These are phyloP conservation scores for Termitomyces bulborhizus DNA, from an alignment of 768 basidiomycete species.

Conservation along the genomic window DNA sequence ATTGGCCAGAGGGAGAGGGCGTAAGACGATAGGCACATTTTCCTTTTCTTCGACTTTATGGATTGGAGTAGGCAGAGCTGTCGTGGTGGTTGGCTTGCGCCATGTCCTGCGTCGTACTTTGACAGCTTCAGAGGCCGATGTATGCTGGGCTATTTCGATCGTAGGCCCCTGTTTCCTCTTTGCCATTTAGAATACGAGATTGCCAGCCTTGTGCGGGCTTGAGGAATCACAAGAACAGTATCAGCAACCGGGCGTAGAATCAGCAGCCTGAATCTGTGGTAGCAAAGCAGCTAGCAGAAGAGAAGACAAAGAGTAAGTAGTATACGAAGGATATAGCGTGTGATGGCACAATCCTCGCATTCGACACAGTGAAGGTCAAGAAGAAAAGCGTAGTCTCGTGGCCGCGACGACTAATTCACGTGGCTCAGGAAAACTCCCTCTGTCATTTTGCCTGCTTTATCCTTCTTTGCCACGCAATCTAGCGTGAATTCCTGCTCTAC, in stretches of 20 bases:
- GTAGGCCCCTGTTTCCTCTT: background rate
- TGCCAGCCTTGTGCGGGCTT: background rate
- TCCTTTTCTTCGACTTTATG: constrained; percentile 7
- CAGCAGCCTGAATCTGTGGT: background rate
- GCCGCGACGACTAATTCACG: background rate
- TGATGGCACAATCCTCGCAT: background rate
- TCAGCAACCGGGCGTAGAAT: background rate
- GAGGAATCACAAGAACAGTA: background rate
- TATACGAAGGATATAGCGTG: background rate
- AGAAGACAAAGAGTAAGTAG: background rate
- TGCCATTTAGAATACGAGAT: background rate
- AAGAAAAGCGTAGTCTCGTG: too few relatives aligned
- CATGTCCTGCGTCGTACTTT: constrained; percentile 6
- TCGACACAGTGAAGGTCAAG: background rate
- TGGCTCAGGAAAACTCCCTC: background rate
- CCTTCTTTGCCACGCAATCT: background rate
- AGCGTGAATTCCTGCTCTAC: background rate
- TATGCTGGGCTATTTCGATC: background rate
- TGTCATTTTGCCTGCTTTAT: background rate
- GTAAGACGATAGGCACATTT: background rate
- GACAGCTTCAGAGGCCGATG: constrained; percentile 12
- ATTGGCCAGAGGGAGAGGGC: constrained; percentile 16
- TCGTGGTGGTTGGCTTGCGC: background rate
- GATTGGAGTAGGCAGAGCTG: background rate
- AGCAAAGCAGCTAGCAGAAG: background rate